These are phyloP conservation scores for Rutstroemia sydowiana DNA, from an alignment of 2,329 filamentous ascomycete genomes.

Conservation along the genomic window DNA sequence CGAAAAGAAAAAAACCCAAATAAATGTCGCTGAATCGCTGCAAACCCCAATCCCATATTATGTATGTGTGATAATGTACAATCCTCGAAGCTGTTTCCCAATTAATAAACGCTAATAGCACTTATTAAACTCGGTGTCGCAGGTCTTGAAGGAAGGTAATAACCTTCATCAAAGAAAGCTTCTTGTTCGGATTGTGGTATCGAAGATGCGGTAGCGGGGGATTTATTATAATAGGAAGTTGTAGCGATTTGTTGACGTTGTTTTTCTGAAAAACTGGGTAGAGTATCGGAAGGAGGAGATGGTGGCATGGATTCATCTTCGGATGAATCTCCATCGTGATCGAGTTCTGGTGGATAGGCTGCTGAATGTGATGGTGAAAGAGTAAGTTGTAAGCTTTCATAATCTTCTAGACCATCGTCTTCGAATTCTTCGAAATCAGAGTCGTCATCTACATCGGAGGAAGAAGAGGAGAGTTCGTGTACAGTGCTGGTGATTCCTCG, in stretches of 20 bases:
- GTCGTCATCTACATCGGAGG: constrained; percentile 30
- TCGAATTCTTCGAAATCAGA: constrained; percentile 38
- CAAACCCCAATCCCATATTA: constrained; percentile 18
- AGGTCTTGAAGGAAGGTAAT: constrained; percentile 38
- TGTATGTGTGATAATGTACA: constrained; percentile 12
- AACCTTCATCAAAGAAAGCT: constrained; percentile 40
- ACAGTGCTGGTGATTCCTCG: constrained; percentile 21
- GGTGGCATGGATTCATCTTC: constrained; percentile 69
- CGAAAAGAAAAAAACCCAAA: neutral
- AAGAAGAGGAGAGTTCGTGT: neutral
- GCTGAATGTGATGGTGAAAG: constrained; percentile 57
- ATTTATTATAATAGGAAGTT: constrained; percentile 32
- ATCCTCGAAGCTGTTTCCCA: constrained; percentile 3
- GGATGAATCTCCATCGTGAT: constrained; percentile 59
- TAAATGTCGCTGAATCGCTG: constrained; percentile 13
- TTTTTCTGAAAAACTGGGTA: constrained; percentile 56
- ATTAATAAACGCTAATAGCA: constrained; percentile 41
- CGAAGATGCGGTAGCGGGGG: constrained; percentile 24
- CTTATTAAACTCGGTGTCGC: constrained; percentile 33
- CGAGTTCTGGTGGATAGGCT: constrained; percentile 61
- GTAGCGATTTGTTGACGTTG: constrained; percentile 37
- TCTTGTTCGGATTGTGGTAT: constrained; percentile 30
- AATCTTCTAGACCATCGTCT: constrained; percentile 55
- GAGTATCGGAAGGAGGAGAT: constrained; percentile 31
- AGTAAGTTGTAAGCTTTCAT: constrained; percentile 57